A percentile compares a stretch with the other conserved stretches of the same genome.
These are phyloP conservation scores for Tuber umbilicatum DNA, from an alignment of 495 filamentous ascomycete species.

Conservation along the genomic window DNA sequence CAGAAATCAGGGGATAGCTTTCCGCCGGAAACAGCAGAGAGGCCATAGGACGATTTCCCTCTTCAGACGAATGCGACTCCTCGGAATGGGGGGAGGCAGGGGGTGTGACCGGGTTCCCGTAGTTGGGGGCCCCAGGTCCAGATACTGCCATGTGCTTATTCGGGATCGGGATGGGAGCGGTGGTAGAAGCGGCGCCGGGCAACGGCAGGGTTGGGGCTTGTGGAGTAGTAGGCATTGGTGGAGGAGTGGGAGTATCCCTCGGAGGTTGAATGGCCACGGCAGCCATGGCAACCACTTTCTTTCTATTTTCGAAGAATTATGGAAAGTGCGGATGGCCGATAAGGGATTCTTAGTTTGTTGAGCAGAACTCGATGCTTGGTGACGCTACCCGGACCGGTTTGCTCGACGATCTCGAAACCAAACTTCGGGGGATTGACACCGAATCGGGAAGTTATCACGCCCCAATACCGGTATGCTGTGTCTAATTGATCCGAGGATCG, in stretches of 20 bases:
- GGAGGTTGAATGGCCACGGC: slow-evolving; percentile 34
- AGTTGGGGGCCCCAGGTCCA: slow-evolving; percentile 66
- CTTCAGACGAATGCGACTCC: slow-evolving; percentile 44
- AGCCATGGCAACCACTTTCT: slow-evolving; percentile 28
- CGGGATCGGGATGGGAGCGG: slow-evolving; percentile 57
- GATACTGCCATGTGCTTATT: slow-evolving; percentile 86
- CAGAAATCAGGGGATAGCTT: slow-evolving; percentile 52
- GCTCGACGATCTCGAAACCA: slow-evolving; percentile 8
- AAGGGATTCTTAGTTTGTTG: slow-evolving; percentile 9
- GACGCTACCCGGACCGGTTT: slow-evolving; percentile 9
- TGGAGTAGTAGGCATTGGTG: slow-evolving; percentile 44
- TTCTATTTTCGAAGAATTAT: background rate
- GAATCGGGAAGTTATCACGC: slow-evolving; percentile 8
- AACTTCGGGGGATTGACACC: slow-evolving; percentile 14
- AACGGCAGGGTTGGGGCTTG: slow-evolving; percentile 52
- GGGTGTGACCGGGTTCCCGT: slow-evolving; percentile 56
- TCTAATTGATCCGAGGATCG: slow-evolving; percentile 14
- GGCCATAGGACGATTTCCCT: slow-evolving; percentile 45
- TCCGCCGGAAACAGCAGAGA: slow-evolving; percentile 74
- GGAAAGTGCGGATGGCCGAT: slow-evolving; percentile 4
- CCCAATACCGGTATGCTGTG: slow-evolving; percentile 6
- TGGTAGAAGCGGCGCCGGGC: slow-evolving; percentile 46
- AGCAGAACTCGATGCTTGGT: slow-evolving; percentile 20
- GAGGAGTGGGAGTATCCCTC: slow-evolving; percentile 36
- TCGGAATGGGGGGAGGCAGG: slow-evolving; percentile 58